Evolutionary conservation across 176 grass and related monocot genomes (phyloP).

Genomic region (Hyparrhenia diplandra): DNA sequence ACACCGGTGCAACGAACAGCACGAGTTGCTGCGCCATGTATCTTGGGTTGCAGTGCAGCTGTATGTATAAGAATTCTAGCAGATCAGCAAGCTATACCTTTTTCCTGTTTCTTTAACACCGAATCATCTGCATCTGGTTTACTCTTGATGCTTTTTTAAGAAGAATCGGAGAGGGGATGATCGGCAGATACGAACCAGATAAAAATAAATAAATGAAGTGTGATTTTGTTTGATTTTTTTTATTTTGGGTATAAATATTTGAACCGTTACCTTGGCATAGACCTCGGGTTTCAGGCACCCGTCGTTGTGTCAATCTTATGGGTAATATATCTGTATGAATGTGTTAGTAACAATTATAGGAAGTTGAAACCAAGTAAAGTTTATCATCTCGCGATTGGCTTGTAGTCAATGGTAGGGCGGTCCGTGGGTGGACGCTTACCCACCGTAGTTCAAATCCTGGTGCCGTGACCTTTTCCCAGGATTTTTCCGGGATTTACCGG

Average conservation of each 20-base stretch:
- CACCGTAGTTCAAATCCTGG: too few species aligned
- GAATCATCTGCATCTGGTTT: neutral
- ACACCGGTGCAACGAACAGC: neutral
- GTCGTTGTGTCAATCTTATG: too few species aligned
- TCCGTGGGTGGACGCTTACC: too few species aligned
- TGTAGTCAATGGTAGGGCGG: too few species aligned
- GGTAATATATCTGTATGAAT: too few species aligned
- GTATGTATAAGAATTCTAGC: neutral
- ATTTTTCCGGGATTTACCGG: too few species aligned
- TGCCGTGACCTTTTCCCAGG: too few species aligned
- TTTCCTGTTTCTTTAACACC: neutral
- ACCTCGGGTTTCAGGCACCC: too few species aligned
- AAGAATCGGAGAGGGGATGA: neutral
- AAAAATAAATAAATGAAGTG: neutral
- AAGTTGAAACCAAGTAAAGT: too few species aligned
- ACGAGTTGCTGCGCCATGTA: neutral
- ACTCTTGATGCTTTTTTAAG: neutral
- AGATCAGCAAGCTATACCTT: neutral
- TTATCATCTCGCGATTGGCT: too few species aligned
- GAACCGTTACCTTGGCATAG: too few species aligned
- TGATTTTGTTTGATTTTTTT: neutral
- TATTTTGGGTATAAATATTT: neutral
- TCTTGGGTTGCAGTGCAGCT: slow-evolving; percentile 2
- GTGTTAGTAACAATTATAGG: too few species aligned
- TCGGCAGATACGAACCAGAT: neutral